Percentiles rank a stretch among this genome's conserved stretches.
Conservation (phyloP, 345 rosid species). For the Cardiospermum halicacabum region DNA sequence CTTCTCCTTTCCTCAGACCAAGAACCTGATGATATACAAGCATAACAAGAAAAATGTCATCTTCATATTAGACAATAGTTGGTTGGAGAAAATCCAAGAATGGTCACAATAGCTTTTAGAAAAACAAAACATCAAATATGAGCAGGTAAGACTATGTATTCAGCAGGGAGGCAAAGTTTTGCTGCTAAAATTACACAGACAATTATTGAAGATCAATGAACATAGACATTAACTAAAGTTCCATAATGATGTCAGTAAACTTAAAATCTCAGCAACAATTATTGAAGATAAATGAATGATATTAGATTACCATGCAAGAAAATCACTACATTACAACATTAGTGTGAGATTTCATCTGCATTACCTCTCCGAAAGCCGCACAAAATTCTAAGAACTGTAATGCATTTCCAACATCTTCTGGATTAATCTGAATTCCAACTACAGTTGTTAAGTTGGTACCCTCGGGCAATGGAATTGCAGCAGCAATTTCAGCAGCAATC, state of each 20-base stretch:
- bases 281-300: not conserved
- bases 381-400: slow-evolving; percentile 83
- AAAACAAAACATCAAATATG: not conserved
- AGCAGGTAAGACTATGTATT: not conserved
- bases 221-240: not conserved
- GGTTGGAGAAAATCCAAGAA: not conserved
- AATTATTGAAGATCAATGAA: no score
- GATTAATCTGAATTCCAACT: slow-evolving; percentile 53
- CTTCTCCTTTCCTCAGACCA: slow-evolving; percentile 64
- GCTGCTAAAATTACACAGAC: not conserved
- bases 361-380: slow-evolving; percentile 74
- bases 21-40: slow-evolving; percentile 44
- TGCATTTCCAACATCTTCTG: slow-evolving; percentile 56
- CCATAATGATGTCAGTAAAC: not conserved
- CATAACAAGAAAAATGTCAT: not conserved
- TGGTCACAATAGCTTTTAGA: not conserved
- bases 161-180: not conserved
- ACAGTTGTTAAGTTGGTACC: slow-evolving; percentile 43
- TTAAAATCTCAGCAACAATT: not conserved
- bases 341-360: not conserved
- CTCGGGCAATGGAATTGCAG: slow-evolving; percentile 43
- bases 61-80: not conserved
- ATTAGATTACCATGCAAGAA: not conserved
- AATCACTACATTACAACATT: not conserved
- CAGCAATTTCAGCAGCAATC: slow-evolving; percentile 17